Evolutionary conservation across 2,329 filamentous ascomycete species (phyloP).

Genomic region (Knufia petricola): DNA sequence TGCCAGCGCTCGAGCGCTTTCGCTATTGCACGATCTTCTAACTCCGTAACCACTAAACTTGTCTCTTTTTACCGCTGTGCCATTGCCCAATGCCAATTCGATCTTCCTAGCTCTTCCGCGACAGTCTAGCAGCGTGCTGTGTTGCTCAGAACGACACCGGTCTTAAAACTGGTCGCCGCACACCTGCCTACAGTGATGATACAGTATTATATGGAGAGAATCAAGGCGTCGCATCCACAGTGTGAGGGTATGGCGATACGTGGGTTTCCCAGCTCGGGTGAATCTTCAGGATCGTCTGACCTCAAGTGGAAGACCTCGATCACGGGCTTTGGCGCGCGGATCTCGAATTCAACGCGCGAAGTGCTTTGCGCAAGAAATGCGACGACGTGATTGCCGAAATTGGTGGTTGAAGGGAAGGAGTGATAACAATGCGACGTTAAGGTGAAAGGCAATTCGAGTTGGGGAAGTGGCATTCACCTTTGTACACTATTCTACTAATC

Average conservation of each 20-base stretch:
- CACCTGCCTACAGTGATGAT: neutral
- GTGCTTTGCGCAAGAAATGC: neutral
- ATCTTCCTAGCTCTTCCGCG: neutral
- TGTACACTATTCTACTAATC: neutral
- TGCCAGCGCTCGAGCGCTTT: conserved; percentile 2
- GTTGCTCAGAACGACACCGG: neutral
- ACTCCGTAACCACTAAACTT: neutral
- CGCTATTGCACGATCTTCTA: neutral
- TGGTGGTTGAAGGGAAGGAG: neutral
- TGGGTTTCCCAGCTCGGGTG: neutral
- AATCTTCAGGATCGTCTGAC: neutral
- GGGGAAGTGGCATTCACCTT: neutral
- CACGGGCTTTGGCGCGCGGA: neutral
- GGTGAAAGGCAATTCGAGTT: neutral
- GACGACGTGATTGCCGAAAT: neutral
- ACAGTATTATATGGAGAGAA: neutral
- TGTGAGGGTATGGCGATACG: neutral
- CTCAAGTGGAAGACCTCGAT: neutral
- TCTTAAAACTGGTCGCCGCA: neutral
- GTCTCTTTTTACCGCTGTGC: neutral
- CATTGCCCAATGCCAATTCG: neutral
- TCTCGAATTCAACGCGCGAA: neutral
- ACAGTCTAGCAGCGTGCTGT: neutral
- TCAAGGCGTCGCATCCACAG: neutral
- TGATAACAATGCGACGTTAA: neutral